Base-by-base conservation (phyloP, 495 filamentous ascomycete genomes). In the Delitschia confertaspora region DNA sequence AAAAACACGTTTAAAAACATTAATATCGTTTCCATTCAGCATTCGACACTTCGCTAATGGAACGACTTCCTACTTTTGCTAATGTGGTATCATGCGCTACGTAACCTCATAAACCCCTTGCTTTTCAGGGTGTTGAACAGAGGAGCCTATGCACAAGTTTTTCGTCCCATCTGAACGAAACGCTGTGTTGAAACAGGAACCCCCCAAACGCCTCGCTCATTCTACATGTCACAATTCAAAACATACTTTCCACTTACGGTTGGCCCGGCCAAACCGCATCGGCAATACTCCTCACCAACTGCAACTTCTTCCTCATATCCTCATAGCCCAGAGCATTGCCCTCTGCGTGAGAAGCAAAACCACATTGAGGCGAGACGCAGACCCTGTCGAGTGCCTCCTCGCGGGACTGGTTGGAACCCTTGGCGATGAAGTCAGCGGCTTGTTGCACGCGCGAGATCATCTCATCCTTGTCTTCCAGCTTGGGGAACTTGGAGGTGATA, bases 291-390 rank as follows among this genome's bases (percentile, higher is more conserved):
- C 70, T 65, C 8, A 71, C 66, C 11, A 73, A 55, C 51, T 59
- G 47, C 59, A 73, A 49, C 60, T 73, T 73, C 48, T 68, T 64
- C 65, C 60, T 62, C 66, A 80, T 74, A 59, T 80, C 69, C 37
- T 80, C 76, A 49, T 73, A 66, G 13, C 64, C 69, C 23, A 81
- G 58, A 21, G 75, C 62, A 54, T 82, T 79, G 13, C 78, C 78
- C 56, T 75, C 76, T 42, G 68, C 69, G 44, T 79, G 79, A 18
- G 71, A 77, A 47, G 74, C 78, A 60, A 82, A 81, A 8, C 78
- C 78, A 60, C 78, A 82, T 63, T 82, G 78, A 23, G 79, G 78
- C 49, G 73, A 78, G 27, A 81, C 62, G 51, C 78, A 78, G 33
- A 82, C 59, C 51, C 75, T 68, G 50, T 79, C 70, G 7, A 82